phyloP scores from a whole-genome alignment of 352 stramenopile genomes.

The Ophiocytium majus region DNA sequence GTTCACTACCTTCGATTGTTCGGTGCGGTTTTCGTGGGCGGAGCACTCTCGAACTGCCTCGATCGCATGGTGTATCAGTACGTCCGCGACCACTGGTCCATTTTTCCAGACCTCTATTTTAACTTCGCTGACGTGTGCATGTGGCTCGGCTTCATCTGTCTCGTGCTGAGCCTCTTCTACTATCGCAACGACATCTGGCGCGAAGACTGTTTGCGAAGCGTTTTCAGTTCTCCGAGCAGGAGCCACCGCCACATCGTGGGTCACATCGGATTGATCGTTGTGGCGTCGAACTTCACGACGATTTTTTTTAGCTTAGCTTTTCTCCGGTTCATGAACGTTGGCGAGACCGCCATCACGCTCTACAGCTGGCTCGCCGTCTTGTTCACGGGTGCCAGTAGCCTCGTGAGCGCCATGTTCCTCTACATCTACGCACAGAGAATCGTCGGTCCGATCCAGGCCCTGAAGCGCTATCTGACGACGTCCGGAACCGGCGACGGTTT shows the following conservation, averaged over 20 bases:
- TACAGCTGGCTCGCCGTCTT: not conserved
- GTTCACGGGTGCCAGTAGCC: not conserved
- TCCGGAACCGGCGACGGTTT: not conserved
- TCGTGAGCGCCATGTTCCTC: not conserved
- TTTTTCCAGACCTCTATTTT: not conserved
- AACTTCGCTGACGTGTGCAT: not conserved
- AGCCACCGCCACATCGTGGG: not conserved
- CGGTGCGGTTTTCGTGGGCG: not conserved
- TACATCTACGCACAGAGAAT: conserved; percentile 9
- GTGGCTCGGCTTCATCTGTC: not conserved
- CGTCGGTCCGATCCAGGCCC: not conserved
- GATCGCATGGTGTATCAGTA: conserved; percentile 14
- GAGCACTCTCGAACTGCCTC: not conserved
- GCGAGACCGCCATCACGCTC: not conserved
- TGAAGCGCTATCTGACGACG: not conserved
- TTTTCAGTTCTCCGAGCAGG: not conserved
- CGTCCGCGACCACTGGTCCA: not conserved
- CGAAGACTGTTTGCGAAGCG: not conserved
- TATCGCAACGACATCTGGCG: conserved; percentile 13
- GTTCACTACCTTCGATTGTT: not conserved
- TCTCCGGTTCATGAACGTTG: conserved; percentile 7
- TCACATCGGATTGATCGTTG: not conserved
- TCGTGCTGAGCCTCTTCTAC: not conserved
- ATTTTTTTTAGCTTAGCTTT: not conserved
- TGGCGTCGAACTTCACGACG: not conserved